A percentile compares a stretch with the other conserved stretches of the same genome.
Evolutionary conservation across 2,329 filamentous ascomycete genomes (phyloP).

Genomic region (Fusarium haematococcum): DNA sequence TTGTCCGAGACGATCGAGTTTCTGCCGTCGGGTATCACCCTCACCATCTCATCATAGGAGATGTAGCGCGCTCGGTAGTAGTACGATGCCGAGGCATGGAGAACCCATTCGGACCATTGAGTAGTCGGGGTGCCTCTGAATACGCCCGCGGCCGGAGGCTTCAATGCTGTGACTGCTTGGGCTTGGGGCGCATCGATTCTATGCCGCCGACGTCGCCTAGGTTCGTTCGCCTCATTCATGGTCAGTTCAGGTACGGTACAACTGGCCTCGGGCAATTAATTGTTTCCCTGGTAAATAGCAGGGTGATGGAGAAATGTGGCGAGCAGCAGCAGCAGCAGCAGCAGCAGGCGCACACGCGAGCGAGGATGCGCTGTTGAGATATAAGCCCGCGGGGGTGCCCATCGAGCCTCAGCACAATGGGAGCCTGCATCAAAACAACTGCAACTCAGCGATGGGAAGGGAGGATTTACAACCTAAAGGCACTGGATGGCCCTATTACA

Average conservation of each 20-base stretch:
- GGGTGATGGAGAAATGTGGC: not conserved
- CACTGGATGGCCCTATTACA: not conserved
- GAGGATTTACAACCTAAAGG: slow-evolving; percentile 10
- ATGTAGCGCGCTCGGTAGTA: slow-evolving; percentile 42
- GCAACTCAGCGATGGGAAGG: slow-evolving; percentile 9
- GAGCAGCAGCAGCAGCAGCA: not conserved
- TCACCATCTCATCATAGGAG: slow-evolving; percentile 25
- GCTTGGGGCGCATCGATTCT: slow-evolving; percentile 5
- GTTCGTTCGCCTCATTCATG: slow-evolving; percentile 10
- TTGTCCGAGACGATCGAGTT: slow-evolving; percentile 35
- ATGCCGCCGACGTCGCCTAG: not conserved
- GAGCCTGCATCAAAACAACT: not conserved
- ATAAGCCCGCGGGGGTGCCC: slow-evolving; percentile 21
- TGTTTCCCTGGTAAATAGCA: not conserved
- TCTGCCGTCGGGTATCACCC: slow-evolving; percentile 27
- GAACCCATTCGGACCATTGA: slow-evolving; percentile 36
- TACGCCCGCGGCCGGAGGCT: not conserved
- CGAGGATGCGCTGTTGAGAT: slow-evolving; percentile 18
- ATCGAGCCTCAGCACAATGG: not conserved
- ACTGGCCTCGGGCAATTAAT: not conserved
- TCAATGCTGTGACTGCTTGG: slow-evolving; percentile 5
- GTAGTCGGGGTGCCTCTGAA: not conserved
- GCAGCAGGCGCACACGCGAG: not conserved
- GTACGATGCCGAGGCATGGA: slow-evolving; percentile 22
- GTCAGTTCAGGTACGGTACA: not conserved